phyloP scores from a whole-genome alignment of 2,329 filamentous ascomycete species.

The Endoconidiophora laricicola region DNA sequence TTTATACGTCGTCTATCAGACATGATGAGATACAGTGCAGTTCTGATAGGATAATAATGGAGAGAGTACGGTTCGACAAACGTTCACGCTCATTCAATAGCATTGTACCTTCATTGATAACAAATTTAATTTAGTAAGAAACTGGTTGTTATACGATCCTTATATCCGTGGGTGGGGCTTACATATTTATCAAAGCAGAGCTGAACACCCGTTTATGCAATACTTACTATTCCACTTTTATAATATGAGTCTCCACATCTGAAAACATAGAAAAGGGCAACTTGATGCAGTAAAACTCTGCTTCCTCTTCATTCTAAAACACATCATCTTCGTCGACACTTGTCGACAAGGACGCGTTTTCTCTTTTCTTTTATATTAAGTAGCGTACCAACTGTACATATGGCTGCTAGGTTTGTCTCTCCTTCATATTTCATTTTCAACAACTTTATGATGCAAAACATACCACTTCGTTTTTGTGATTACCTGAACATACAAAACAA shows the following conservation, averaged over 20 bases:
- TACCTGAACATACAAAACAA: constrained; percentile 31
- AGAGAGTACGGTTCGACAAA: neutral
- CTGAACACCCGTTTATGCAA: neutral
- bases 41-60: neutral
- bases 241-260: neutral
- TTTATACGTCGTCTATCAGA: constrained; percentile 81
- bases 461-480: constrained; percentile 14
- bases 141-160: neutral
- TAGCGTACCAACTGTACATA: neutral
- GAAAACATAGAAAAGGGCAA: constrained; percentile 9
- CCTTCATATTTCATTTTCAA: neutral
- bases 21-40: constrained; percentile 30
- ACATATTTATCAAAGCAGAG: neutral
- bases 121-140: neutral
- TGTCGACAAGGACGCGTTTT: neutral
- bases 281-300: neutral
- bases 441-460: constrained; percentile 12
- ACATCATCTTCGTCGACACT: neutral
- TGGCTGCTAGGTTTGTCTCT: neutral
- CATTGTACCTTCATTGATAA: neutral
- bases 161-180: neutral
- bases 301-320: neutral
- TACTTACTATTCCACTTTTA: constrained; percentile 6
- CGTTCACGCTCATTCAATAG: too few relatives aligned
- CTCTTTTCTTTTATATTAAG: neutral